phyloP scores from a whole-genome alignment of 345 rosid genomes.

The Populus euphratica region DNA sequence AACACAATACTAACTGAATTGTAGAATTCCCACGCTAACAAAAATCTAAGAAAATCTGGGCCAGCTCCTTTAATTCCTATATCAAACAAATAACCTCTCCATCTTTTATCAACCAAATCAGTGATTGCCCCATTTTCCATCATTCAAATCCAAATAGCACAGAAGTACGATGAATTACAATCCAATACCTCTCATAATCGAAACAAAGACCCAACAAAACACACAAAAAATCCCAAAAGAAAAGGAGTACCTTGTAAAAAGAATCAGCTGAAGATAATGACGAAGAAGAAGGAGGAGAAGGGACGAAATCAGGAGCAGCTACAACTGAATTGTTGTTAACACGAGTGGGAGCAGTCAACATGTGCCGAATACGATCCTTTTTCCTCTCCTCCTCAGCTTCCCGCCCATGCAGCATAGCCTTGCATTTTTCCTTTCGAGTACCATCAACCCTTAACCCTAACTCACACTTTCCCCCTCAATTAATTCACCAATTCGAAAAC shows the following conservation, averaged over 20 bases:
- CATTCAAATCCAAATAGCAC: neutral
- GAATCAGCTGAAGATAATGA: conserved; percentile 20
- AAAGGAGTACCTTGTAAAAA: conserved; percentile 52
- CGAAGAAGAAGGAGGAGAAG: neutral
- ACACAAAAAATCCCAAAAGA: neutral
- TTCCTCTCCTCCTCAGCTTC: conserved; percentile 30
- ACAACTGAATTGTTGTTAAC: conserved; percentile 15
- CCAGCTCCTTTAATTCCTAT: neutral
- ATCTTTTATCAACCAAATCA: neutral
- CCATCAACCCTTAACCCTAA: conserved; percentile 28
- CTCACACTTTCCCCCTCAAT: conserved; percentile 1
- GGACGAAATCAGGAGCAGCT: conserved; percentile 16
- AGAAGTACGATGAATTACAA: neutral
- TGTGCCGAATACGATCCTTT: conserved; percentile 20
- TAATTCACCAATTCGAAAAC: conserved; percentile 3
- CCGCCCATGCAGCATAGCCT: conserved; percentile 58
- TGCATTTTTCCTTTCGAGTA: conserved; percentile 33
- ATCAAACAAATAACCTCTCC: neutral
- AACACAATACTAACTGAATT: neutral
- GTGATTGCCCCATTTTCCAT: neutral
- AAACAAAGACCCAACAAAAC: neutral
- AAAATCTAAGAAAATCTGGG: neutral
- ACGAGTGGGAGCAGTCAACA: conserved; percentile 27
- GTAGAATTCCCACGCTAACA: neutral
- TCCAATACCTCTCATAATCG: neutral